Evolutionary conservation across 1,284 basidiomycete genomes (phyloP), one percentile per base, ranked within the genome.

Genomic region (Marasmius tenuissimus): DNA sequence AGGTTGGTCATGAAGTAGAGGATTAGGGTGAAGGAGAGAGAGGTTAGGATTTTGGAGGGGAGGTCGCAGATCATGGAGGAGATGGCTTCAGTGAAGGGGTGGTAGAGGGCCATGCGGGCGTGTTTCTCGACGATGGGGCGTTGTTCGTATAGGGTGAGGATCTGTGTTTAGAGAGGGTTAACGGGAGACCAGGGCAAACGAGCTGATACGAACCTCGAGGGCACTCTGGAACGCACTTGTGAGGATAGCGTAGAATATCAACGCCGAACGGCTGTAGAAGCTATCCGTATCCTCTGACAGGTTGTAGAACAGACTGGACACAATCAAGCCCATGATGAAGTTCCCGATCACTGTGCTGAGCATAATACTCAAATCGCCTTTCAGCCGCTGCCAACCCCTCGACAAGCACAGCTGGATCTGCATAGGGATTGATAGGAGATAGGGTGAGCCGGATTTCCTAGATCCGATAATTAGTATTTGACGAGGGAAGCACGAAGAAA

Each of bases 381-480:
- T 72, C 27, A 85, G 70, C 66, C 89, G 84, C 71, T 85, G 84
- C 45, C 78, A 68, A 18, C 86, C 77, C 48, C 87, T 78, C n/a
- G 72, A 68, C 76, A 87, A 82, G 65, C 85, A 79, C 11, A 85
- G 76, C 3, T 81, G 72, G n/a, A 82, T 76, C 69, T 89, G 88
- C 78, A 83, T 77, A 3, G 71, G 69, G 7, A 75, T 67, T 37
- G 74, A 74, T 37, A 79, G 72, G 57, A 75, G 78, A 66, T 79
- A 78, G 3, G 76, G 73, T 2, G 67, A 68, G 56, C 54, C 57
- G 2, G 66, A 7, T 39, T 66, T 59, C 58, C 67, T 68, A 58
- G 33, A 35, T 4, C n/a, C n/a, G n/a, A n/a, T n/a, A n/a, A n/a
- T n/a, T n/a, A n/a, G n/a, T n/a, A n/a, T n/a, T n/a, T n/a, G n/a